Base-by-base conservation (phyloP, 306 rosid species). In the Glycine soja region DNA sequence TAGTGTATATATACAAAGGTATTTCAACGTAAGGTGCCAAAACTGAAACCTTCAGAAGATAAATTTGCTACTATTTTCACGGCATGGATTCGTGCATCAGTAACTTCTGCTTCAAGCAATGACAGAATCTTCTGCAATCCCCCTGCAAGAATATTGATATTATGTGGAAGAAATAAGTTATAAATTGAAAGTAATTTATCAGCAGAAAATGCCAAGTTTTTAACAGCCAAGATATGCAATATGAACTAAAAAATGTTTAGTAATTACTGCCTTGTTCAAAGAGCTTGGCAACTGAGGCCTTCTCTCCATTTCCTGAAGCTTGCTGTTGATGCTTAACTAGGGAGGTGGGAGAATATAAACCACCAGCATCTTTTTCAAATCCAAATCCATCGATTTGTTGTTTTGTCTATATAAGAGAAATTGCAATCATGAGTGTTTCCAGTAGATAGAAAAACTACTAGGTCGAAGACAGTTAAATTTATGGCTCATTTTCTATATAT, bases 271-370 rank as follows among this genome's bases (percentile, higher is more conserved):
- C 99, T 96, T 96, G 99, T 75, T 96, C 99, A 77, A 96, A 96
- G 85, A 96, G 98, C 88, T 96, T 93, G 75, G 97, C 97, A 52
- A 96, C 86, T 38, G 99, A 93, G 82, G 97, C 88, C 87, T 90
- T 96, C 74, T 90, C 97, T 80, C 91, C 97, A 40, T 88, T 90
- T 83, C 90, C 97, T 24, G 91, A 87, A 42, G 90, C 91, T 79
- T 84, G 89, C 81, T 84, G 94, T 43, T 91, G 30, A 24, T 24
- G 30, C 30, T 24, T 24, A 24, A 24, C 30, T 2, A 24, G 30
- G 30, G 30, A 24, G 2, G 30, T 24, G 30, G 30, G 30, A 24
- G 30, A 24, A 24, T 24, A 2, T 24, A 24, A 24, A 24, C 30
- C 30, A 24, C 30, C 30, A 24, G 2, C 30, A 24, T 24, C 30